A percentile compares a stretch with the other conserved stretches of the same genome.
Conservation (phyloP, 129 eudicot species). For the Flaveria brownii region DNA sequence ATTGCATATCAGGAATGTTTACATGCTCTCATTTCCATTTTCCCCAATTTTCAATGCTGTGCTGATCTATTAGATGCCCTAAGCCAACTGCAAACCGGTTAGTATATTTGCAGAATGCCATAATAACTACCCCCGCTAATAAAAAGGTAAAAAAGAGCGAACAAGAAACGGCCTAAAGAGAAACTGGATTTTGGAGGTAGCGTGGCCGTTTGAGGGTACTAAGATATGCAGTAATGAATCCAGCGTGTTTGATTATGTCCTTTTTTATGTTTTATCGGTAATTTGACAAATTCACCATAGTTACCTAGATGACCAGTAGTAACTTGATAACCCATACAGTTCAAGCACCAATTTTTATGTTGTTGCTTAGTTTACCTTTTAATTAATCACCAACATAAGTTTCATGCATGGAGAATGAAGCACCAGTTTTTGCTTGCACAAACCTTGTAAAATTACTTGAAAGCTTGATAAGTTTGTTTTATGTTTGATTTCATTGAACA, state of each 20-base stretch:
- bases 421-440: background rate
- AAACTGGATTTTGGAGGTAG: no score
- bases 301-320: background rate
- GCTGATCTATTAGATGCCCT: no score
- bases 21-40: no score
- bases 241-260: background rate
- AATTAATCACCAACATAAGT: background rate
- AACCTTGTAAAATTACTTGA: background rate
- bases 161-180: no score
- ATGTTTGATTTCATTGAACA: background rate
- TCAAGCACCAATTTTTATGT: background rate
- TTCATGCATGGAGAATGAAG: no score
- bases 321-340: background rate
- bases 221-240: background rate
- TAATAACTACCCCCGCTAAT: no score
- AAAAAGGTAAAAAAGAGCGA: no score
- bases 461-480: background rate
- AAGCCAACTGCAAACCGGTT: no score
- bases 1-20: no score
- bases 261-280: background rate
- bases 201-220: no score
- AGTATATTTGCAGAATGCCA: no score
- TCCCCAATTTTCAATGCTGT: no score
- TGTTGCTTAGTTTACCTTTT: conserved; percentile 5
- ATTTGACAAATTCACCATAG: background rate